A percentile compares a stretch with the other conserved stretches of the same genome.
Conservation (phyloP, 257 asterid species). For the Forsythia viridissima region DNA sequence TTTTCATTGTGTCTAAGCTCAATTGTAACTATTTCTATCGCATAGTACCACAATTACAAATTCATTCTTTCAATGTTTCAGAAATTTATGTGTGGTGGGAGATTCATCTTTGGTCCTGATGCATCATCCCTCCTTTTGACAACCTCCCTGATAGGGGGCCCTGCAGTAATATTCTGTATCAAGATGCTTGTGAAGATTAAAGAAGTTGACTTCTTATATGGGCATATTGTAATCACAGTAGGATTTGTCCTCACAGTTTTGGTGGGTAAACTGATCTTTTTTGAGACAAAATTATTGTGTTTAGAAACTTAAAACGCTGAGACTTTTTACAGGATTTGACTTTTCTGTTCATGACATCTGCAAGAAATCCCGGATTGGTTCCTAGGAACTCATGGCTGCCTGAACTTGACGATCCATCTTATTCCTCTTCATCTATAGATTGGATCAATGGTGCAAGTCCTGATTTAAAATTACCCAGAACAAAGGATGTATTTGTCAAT, state of each 20-base stretch:
- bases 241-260: slow-evolving; percentile 63
- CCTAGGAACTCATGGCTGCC: slow-evolving; percentile 70
- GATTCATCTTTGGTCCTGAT: slow-evolving; percentile 86
- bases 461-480: slow-evolving; percentile 61
- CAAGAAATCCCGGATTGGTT: slow-evolving; percentile 79
- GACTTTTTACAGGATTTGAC: slow-evolving; percentile 56
- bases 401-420: slow-evolving; percentile 37
- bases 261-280: slow-evolving; percentile 42
- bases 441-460: slow-evolving; percentile 56
- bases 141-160: slow-evolving; percentile 63
- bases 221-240: slow-evolving; percentile 40
- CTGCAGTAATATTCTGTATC: slow-evolving; percentile 74
- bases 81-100: slow-evolving; percentile 87
- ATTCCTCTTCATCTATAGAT: slow-evolving; percentile 50
- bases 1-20: neutral
- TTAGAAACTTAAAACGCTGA: slow-evolving; percentile 12
- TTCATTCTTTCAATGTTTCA: slow-evolving; percentile 28
- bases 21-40: neutral
- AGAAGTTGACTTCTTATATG: slow-evolving; percentile 42
- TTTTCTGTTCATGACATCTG: slow-evolving; percentile 78
- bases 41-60: neutral
- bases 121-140: slow-evolving; percentile 63
- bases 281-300: neutral
- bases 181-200: slow-evolving; percentile 50
- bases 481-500: slow-evolving; percentile 53